A percentile compares a stretch with the other conserved stretches of the same genome.
phyloP scores from a whole-genome alignment of 345 rosid species.

The rapeseed (Brassica napus) region Da-Ae NC_063436.1:10185001-10185500 shows the following conservation, averaged over 20 bases:
- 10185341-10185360: background rate
- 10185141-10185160: slow-evolving; percentile 98
- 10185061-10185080: slow-evolving; percentile 50
- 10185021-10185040: slow-evolving; percentile 36
- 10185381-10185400: slow-evolving; percentile 59
- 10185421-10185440: slow-evolving; percentile 90
- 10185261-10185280: slow-evolving; percentile 77
- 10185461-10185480: slow-evolving; percentile 61
- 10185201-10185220: background rate
- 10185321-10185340: background rate
- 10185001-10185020: background rate
- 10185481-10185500: slow-evolving; percentile 26
- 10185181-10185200: background rate
- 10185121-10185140: slow-evolving; percentile 92
- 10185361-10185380: slow-evolving; percentile 10
- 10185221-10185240: slow-evolving; percentile 27
- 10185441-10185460: slow-evolving; percentile 93
- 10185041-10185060: slow-evolving; percentile 70
- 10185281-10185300: slow-evolving; percentile 59
- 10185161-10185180: slow-evolving; percentile 10
- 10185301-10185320: slow-evolving; percentile 56
- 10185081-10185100: slow-evolving; percentile 56
- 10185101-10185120: slow-evolving; percentile 78
- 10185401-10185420: slow-evolving; percentile 74
- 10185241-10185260: slow-evolving; percentile 89